A percentile compares a stretch with the other conserved stretches of the same genome.
Evolutionary conservation across 176 grass and related monocot genomes (phyloP).

Genomic region (Chrysopogon serrulatus): DNA sequence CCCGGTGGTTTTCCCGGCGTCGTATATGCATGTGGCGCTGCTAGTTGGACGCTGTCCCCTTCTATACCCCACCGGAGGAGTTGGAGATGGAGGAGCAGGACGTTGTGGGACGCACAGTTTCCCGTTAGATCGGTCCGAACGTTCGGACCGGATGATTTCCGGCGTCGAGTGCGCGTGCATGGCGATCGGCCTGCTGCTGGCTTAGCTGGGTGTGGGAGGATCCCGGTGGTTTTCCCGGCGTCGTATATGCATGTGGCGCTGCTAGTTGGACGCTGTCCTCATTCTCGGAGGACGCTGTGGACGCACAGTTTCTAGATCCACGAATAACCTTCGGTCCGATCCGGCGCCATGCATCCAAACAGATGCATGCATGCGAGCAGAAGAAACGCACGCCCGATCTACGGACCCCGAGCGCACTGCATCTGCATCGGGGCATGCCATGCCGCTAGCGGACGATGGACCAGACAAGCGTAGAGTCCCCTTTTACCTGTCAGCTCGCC

Average conservation of each 20-base stretch:
- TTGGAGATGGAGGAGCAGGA: too few species aligned
- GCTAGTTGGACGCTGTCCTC: neutral
- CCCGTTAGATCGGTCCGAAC: too few species aligned
- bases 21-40: too few species aligned
- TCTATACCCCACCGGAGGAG: too few species aligned
- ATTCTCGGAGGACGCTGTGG: neutral
- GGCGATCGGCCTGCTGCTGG: neutral
- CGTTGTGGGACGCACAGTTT: too few species aligned
- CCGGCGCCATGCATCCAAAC: neutral
- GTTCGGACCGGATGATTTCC: too few species aligned
- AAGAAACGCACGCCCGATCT: neutral
- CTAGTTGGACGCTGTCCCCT: too few species aligned
- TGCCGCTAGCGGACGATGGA: neutral
- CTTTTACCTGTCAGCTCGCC: neutral
- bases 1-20: conserved; percentile 9
- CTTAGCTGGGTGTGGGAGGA: neutral
- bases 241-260: conserved; percentile 5
- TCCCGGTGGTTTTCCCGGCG: neutral
- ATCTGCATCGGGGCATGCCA: neutral
- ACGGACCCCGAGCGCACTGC: neutral
- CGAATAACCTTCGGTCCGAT: neutral
- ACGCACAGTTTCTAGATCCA: conserved; percentile 22
- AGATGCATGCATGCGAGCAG: neutral
- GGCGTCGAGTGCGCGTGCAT: neutral
- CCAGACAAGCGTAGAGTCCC: neutral